These are phyloP conservation scores for Marasmius fiardii DNA, from an alignment of 1,284 basidiomycete species.

Conservation along the genomic window DNA sequence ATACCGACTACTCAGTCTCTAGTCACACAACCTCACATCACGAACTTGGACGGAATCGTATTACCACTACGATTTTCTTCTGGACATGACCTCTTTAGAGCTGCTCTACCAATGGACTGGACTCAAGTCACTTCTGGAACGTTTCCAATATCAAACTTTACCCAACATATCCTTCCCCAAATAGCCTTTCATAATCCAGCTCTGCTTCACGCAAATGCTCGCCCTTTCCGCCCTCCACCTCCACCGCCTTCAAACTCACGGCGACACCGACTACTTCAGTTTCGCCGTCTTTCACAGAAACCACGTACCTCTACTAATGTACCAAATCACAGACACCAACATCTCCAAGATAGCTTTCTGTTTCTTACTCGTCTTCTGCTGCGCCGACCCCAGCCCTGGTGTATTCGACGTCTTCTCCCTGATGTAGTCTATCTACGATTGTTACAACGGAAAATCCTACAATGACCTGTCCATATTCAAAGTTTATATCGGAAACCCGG, in stretches of 20 bases:
- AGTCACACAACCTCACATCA: neutral
- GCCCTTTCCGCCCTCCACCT: neutral
- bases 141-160: neutral
- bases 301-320: too few species aligned
- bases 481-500: too few species aligned
- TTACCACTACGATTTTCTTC: neutral
- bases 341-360: too few species aligned
- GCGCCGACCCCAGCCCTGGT: too few species aligned
- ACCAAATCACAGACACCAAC: too few species aligned
- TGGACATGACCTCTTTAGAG: neutral
- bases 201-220: neutral
- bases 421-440: too few species aligned
- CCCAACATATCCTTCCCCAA: neutral
- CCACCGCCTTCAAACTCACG: neutral
- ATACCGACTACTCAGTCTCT: neutral
- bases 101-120: neutral
- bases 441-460: too few species aligned
- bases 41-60: neutral
- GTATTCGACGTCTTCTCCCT: too few species aligned
- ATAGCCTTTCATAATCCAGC: neutral
- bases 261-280: neutral
- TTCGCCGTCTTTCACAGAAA: neutral
- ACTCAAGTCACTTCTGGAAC: neutral
- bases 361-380: too few species aligned
- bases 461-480: too few species aligned